These are phyloP conservation scores for Suhomyces prunicola DNA, from an alignment of 805 yeast genomes.

Conservation along the genomic window DNA sequence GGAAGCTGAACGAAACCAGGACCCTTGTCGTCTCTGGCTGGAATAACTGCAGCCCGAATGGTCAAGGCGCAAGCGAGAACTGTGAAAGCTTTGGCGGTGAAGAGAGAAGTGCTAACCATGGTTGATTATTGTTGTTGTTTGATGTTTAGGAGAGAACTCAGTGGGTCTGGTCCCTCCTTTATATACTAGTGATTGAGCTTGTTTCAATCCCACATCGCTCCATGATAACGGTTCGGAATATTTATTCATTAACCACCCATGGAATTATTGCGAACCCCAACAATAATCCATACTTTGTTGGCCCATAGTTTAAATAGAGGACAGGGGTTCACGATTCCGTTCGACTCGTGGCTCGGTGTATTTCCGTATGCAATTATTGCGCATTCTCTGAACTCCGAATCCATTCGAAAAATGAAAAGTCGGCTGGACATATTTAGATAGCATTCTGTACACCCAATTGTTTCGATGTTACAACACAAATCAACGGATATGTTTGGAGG, in stretches of 20 bases:
- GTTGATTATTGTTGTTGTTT: neutral
- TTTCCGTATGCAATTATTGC: neutral
- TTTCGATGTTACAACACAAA: neutral
- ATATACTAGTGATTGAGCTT: neutral
- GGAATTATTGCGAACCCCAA: neutral
- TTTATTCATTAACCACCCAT: neutral
- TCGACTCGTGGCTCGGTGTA: neutral
- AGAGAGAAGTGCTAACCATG: neutral
- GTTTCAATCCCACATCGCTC: neutral
- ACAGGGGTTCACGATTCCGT: neutral
- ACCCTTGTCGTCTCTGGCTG: neutral
- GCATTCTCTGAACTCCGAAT: neutral
- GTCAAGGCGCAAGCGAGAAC: neutral
- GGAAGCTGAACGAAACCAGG: neutral
- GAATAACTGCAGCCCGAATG: neutral
- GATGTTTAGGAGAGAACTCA: neutral
- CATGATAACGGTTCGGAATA: neutral
- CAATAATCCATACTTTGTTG: neutral
- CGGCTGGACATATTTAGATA: neutral
- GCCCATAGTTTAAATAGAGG: neutral
- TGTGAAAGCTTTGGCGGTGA: neutral
- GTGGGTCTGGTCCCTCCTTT: neutral
- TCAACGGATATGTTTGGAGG: neutral
- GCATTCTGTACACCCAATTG: neutral
- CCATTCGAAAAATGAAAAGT: neutral